Evolutionary conservation across 1,139 yeast genomes (phyloP).

Genomic region (Geotrichum armillariae): DNA sequence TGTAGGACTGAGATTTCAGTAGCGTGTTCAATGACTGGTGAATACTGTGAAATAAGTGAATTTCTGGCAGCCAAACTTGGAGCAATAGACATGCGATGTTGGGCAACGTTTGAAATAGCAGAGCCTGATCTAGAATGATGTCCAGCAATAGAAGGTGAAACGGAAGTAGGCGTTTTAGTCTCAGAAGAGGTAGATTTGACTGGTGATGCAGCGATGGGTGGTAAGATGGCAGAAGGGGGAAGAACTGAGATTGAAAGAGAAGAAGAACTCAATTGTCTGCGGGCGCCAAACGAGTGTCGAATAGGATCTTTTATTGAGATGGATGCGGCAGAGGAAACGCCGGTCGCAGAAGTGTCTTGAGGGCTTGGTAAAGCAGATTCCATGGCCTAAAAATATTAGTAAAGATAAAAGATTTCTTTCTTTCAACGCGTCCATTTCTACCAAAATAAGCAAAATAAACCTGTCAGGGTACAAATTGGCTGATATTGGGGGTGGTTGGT

Average conservation of each 20-base stretch:
- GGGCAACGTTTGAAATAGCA: not conserved
- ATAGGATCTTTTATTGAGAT: not conserved
- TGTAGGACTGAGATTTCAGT: conserved; percentile 20
- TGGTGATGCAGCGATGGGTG: conserved; percentile 12
- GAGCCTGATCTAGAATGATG: conserved; percentile 3
- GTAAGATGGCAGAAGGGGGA: conserved; percentile 2
- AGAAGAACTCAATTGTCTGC: conserved; percentile 5
- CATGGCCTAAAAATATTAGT: not conserved
- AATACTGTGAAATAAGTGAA: conserved; percentile 24
- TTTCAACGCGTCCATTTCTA: no score
- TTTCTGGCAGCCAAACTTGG: conserved; percentile 23
- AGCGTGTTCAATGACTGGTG: conserved; percentile 26
- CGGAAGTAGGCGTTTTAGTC: not conserved
- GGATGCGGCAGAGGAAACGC: no score
- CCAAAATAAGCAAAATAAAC: no score
- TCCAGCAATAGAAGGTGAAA: no score
- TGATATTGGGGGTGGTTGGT: not conserved
- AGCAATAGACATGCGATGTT: conserved; percentile 19
- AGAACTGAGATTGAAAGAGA: conserved; percentile 1
- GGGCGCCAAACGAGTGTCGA: conserved; percentile 6
- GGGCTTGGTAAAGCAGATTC: not conserved
- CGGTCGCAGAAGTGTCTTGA: no score
- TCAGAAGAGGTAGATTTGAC: not conserved
- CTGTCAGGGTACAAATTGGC: not conserved
- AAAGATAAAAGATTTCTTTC: no score